Base-by-base conservation (phyloP, 2,329 filamentous ascomycete genomes). In the Pestalotiopsis fici region DNA sequence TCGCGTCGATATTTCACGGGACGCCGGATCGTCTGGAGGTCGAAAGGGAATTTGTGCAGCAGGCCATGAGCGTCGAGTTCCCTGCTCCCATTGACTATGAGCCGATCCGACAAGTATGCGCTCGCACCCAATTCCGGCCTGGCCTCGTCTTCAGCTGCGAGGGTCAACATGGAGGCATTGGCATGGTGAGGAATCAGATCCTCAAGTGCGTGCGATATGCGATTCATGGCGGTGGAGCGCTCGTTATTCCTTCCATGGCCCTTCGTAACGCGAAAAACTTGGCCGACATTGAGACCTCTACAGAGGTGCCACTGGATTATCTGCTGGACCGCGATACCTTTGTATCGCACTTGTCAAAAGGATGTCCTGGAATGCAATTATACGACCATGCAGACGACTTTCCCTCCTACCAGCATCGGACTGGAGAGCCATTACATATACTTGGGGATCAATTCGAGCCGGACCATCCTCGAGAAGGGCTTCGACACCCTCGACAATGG, bases 121-220 rank as follows among this genome's bases (percentile, higher is more conserved):
- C 71, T 1, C 72, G 74, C 15, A 73, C 69, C n/a, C 56, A 70
- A 1, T 82, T 80, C 68, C 77, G 78, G 15, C 69, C 72, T 0
- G 78, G 76, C 27, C 67, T 82, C 12, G 67, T 82, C 2, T 82
- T 82, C 64, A 80, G 72, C 35, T 82, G 80, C 71, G 78, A 81
- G 60, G 79, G 76, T 5, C 78, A 79, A 65, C 76, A 77, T 37
- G 80, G 80, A 43, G 79, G 79, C 28, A 74, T 82, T 59, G 79
- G 77, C 50, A 80, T 81, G 75, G 71, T 82, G 47, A 75, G 80
- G 31, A 80, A 81, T 66, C 79, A 80, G 69, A 80, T 82, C 23
- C 70, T 82, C 3, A 81, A 80, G 61, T 82, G 80, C 69, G 74
- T 82, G 4, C 75, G 80, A 21, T 82, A 80, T 64, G 77, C 80